A percentile compares a stretch with the other conserved stretches of the same genome.
phyloP scores from a whole-genome alignment of 2,329 filamentous ascomycete species.

The Phialemonium atrogriseum region DNA sequence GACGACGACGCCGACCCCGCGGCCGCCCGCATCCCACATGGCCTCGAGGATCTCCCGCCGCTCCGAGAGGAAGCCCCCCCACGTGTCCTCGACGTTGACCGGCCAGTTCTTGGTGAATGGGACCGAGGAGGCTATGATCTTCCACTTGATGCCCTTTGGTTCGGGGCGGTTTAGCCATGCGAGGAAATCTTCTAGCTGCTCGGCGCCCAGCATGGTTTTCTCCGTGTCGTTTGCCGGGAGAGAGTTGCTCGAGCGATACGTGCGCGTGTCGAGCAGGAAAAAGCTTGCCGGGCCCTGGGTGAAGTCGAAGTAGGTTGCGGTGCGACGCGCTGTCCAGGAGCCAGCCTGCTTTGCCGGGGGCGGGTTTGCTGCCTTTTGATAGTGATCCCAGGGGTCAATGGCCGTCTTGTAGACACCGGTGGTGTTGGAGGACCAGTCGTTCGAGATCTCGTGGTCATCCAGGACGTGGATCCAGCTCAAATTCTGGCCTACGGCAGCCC shows the following conservation, averaged over 20 bases:
- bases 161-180: constrained; percentile 66
- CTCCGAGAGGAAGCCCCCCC: constrained; percentile 85
- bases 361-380: constrained; percentile 80
- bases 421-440: constrained; percentile 82
- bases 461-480: constrained; percentile 97
- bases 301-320: constrained; percentile 82
- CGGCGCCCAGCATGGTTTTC: constrained; percentile 80
- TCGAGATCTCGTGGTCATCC: constrained; percentile 93
- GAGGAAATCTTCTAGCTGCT: constrained; percentile 73
- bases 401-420: constrained; percentile 74
- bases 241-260: constrained; percentile 66
- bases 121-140: constrained; percentile 81
- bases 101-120: constrained; percentile 98
- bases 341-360: constrained; percentile 51
- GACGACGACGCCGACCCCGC: constrained; percentile 70
- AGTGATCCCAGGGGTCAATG: constrained; percentile 76
- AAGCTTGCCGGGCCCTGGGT: constrained; percentile 84
- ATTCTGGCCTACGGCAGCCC: constrained; percentile 64
- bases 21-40: constrained; percentile 80
- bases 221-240: constrained; percentile 50
- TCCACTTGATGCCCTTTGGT: constrained; percentile 78
- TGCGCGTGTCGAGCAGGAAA: constrained; percentile 89
- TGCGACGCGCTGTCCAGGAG: constrained; percentile 25
- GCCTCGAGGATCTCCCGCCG: constrained; percentile 72
- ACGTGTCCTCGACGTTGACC: constrained; percentile 80